Evolutionary conservation across 352 stramenopile species (phyloP).

Genomic region (Pythium dissotocum): DNA sequence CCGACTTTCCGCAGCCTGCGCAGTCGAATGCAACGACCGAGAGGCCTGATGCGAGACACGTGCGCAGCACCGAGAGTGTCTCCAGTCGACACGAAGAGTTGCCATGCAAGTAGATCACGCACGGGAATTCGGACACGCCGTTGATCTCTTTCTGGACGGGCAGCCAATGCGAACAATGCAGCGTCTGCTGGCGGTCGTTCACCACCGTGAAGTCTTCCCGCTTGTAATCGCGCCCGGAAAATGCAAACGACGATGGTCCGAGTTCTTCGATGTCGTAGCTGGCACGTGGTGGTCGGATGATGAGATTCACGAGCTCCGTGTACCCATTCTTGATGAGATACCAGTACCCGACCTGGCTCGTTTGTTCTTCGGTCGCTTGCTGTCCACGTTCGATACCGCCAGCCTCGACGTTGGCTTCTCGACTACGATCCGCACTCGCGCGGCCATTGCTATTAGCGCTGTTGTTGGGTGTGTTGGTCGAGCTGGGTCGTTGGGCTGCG

Average conservation of each 20-base stretch:
- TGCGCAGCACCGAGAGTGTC: constrained; percentile 90
- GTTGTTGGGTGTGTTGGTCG: constrained; percentile 14
- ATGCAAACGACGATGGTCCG: constrained; percentile 90
- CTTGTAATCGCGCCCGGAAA: constrained; percentile 85
- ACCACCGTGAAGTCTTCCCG: constrained; percentile 91
- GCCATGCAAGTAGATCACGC: constrained; percentile 98
- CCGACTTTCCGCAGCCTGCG: constrained; percentile 93
- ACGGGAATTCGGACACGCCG: constrained; percentile 58
- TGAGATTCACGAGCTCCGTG: constrained; percentile 96
- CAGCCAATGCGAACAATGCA: constrained; percentile 96
- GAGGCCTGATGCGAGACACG: constrained; percentile 91
- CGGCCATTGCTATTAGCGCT: neutral
- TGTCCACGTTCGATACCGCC: constrained; percentile 78
- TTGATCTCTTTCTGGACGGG: constrained; percentile 46
- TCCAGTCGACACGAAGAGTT: constrained; percentile 96
- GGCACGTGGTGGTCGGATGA: constrained; percentile 95
- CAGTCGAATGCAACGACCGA: constrained; percentile 98
- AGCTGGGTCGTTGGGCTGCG: constrained; percentile 2
- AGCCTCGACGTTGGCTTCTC: constrained; percentile 31
- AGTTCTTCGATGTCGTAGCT: constrained; percentile 91
- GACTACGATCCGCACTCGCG: neutral
- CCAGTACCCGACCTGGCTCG: constrained; percentile 80
- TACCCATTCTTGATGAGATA: constrained; percentile 91
- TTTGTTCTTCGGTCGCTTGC: constrained; percentile 71
- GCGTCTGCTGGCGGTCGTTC: constrained; percentile 75